phyloP scores from a whole-genome alignment of 306 rosid species.

The Potentilla sterilis region DNA sequence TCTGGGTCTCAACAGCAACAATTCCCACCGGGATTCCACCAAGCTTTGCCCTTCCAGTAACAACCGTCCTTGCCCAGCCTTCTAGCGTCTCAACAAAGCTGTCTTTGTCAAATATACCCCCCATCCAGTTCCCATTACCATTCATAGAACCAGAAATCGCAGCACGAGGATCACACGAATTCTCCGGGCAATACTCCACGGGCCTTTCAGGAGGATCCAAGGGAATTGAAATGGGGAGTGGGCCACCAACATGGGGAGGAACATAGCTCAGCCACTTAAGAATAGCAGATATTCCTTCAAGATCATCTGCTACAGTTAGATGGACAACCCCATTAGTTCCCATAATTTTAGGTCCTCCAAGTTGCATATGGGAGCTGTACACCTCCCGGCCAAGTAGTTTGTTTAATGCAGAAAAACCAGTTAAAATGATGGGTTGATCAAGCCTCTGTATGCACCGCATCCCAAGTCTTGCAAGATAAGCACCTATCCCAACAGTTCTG shows the following conservation, averaged over 20 bases:
- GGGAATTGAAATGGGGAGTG: slow-evolving; percentile 72
- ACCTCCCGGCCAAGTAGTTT: slow-evolving; percentile 99
- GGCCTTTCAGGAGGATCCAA: slow-evolving; percentile 89
- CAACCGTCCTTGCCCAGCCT: slow-evolving; percentile 99
- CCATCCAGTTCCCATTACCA: slow-evolving; percentile 76
- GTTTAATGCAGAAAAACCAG: slow-evolving; percentile 95
- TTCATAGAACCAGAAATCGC: slow-evolving; percentile 71
- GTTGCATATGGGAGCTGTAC: slow-evolving; percentile 99
- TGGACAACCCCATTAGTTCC: slow-evolving; percentile 98
- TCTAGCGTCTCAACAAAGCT: slow-evolving; percentile 97
- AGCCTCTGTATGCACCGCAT: slow-evolving; percentile 99
- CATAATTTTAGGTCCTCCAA: slow-evolving; percentile 99
- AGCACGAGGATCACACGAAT: slow-evolving; percentile 94
- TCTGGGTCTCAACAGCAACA: slow-evolving; percentile 95
- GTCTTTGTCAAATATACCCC: slow-evolving; percentile 92
- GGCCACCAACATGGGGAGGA: slow-evolving; percentile 79
- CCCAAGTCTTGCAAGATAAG: slow-evolving; percentile 99
- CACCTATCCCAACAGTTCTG: slow-evolving; percentile 96
- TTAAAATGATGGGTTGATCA: slow-evolving; percentile 95
- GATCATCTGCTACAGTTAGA: slow-evolving; percentile 92
- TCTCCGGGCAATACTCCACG: slow-evolving; percentile 84
- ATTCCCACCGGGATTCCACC: slow-evolving; percentile 98
- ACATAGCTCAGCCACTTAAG: slow-evolving; percentile 95
- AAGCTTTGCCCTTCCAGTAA: slow-evolving; percentile 97
- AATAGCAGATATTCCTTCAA: slow-evolving; percentile 91